Percentiles rank a stretch among this genome's conserved stretches.
Evolutionary conservation across 2,329 filamentous ascomycete genomes (phyloP).

Genomic region (Piedraia hortae): DNA sequence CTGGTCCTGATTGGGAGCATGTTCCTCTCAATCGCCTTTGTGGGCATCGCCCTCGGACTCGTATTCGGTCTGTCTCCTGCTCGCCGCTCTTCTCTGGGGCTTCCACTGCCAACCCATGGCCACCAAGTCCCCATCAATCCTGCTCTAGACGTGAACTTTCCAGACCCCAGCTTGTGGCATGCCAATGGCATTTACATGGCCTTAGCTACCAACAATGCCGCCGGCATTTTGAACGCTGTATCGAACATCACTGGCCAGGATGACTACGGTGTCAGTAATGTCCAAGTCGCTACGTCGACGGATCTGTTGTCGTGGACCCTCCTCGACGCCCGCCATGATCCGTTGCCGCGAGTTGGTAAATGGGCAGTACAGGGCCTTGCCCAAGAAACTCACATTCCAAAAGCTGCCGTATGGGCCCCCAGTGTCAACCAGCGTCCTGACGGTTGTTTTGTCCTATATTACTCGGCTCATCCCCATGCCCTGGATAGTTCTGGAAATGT

Average conservation of each 20-base stretch:
- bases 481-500: conserved; percentile 1
- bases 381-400: conserved; percentile 4
- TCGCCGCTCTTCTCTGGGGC: too few species aligned
- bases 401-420: conserved; percentile 11
- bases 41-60: too few species aligned
- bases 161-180: conserved; percentile 13
- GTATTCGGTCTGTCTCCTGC: too few species aligned
- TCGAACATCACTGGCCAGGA: conserved; percentile 2
- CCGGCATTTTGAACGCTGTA: conserved; percentile 7
- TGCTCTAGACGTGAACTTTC: conserved; percentile 13
- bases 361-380: conserved; percentile 6
- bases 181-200: conserved; percentile 14
- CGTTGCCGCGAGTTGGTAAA: conserved; percentile 8
- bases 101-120: too few species aligned
- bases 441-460: conserved; percentile 12
- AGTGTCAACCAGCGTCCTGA: conserved; percentile 9
- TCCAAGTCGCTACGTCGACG: conserved; percentile 15
- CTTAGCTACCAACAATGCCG: conserved; percentile 14
- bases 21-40: too few species aligned
- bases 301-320: conserved; percentile 13
- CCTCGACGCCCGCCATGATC: conserved; percentile 7
- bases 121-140: conserved; percentile 4
- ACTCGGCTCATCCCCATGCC: conserved; percentile 5
- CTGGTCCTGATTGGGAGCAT: too few species aligned
- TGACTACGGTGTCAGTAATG: conserved; percentile 8